Conservation (phyloP, 1,284 basidiomycete species). For the Ustilago trichophora region DNA sequence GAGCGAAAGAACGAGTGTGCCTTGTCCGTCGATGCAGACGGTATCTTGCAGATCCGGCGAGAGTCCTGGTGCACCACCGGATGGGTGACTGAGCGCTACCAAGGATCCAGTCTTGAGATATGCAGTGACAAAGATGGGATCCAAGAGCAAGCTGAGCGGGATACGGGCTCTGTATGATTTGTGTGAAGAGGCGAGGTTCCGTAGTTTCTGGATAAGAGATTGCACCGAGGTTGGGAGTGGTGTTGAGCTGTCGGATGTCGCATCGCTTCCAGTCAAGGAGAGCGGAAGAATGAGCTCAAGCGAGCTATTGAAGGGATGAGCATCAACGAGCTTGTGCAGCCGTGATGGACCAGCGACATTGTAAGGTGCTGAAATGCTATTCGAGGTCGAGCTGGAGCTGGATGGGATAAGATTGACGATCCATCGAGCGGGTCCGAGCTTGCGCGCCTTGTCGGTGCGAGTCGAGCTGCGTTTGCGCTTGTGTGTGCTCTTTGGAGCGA, state of each 20-base stretch:
- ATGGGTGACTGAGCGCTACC: slow-evolving; percentile 44
- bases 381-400: too few species aligned
- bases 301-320: slow-evolving; percentile 57
- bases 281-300: slow-evolving; percentile 48
- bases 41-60: slow-evolving; percentile 50
- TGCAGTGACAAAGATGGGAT: slow-evolving; percentile 55
- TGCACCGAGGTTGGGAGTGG: slow-evolving; percentile 8
- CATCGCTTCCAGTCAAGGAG: background rate
- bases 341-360: too few species aligned
- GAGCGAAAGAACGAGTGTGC: slow-evolving; percentile 58
- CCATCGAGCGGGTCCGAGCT: slow-evolving; percentile 33
- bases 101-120: slow-evolving; percentile 54
- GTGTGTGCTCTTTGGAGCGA: slow-evolving; percentile 56
- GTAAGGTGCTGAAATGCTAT: background rate
- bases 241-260: background rate
- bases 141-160: slow-evolving; percentile 54
- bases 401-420: slow-evolving; percentile 29
- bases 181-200: background rate
- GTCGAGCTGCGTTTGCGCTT: slow-evolving; percentile 61
- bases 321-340: slow-evolving; percentile 14
- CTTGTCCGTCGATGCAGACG: slow-evolving; percentile 59
- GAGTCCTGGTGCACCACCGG: slow-evolving; percentile 18
- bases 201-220: slow-evolving; percentile 11
- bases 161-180: slow-evolving; percentile 45
- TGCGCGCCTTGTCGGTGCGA: slow-evolving; percentile 52